phyloP scores from a whole-genome alignment of 169 alveolate species.

The Plasmodium vivax region DNA sequence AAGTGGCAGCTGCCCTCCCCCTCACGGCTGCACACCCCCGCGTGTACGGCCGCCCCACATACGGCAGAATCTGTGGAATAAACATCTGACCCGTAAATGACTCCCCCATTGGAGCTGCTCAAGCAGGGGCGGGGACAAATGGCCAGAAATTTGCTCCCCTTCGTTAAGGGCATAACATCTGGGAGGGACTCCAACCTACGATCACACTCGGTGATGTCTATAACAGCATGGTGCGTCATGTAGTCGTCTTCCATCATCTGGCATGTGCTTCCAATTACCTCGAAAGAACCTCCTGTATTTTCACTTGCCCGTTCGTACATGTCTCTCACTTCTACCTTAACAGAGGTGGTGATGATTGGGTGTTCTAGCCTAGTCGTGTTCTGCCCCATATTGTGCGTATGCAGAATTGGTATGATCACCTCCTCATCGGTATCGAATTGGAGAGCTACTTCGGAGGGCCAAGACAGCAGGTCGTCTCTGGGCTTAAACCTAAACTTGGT shows the following conservation, averaged over 20 bases:
- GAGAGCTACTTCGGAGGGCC: constrained; percentile 81
- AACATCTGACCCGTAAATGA: constrained; percentile 41
- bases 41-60: constrained; percentile 56
- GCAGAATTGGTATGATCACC: constrained; percentile 76
- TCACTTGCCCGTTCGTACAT: constrained; percentile 69
- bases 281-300: constrained; percentile 82
- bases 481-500: constrained; percentile 78
- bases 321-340: constrained; percentile 73
- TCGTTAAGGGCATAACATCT: constrained; percentile 56
- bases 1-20: constrained; percentile 16
- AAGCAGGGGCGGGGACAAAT: constrained; percentile 73
- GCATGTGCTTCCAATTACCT: constrained; percentile 78
- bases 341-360: constrained; percentile 77
- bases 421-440: constrained; percentile 76
- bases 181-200: constrained; percentile 51
- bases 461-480: constrained; percentile 78
- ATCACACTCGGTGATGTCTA: constrained; percentile 72
- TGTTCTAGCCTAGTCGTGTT: constrained; percentile 74
- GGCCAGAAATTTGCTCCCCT: constrained; percentile 74
- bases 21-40: constrained; percentile 21
- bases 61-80: constrained; percentile 40
- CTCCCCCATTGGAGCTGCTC: constrained; percentile 1
- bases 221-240: constrained; percentile 15
- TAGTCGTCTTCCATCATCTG: background rate
- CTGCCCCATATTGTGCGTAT: constrained; percentile 77